phyloP scores from a whole-genome alignment of 495 filamentous ascomycete species.

The Neurospora sp. region DNA sequence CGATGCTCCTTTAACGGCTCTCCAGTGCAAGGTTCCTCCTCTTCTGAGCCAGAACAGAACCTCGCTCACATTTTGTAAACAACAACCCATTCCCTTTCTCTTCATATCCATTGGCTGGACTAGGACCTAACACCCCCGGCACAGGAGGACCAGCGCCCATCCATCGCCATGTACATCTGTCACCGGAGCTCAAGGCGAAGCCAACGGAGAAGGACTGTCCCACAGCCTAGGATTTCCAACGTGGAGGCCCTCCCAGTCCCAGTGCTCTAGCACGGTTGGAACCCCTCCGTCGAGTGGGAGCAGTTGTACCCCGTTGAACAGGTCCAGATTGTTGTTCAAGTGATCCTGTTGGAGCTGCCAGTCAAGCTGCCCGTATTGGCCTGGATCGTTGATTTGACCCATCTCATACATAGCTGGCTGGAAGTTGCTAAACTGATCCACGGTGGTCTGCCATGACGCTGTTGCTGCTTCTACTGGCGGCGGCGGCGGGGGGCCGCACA shows the following conservation, averaged over 20 bases:
- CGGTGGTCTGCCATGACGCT: not conserved
- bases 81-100: not conserved
- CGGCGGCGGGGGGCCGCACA: not conserved
- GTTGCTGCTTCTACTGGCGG: not conserved
- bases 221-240: constrained; percentile 16
- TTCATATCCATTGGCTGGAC: not conserved
- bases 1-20: not conserved
- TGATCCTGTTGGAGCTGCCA: constrained; percentile 6
- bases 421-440: not conserved
- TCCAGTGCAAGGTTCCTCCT: not conserved
- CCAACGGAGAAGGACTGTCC: not conserved
- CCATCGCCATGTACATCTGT: not conserved
- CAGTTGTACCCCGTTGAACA: constrained; percentile 2
- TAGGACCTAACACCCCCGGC: not conserved
- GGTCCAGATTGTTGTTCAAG: not conserved
- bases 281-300: constrained; percentile 2
- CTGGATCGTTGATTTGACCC: not conserved
- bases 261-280: constrained; percentile 14
- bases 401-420: not conserved
- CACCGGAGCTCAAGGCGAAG: not conserved
- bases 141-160: not conserved
- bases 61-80: not conserved
- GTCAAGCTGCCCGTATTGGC: constrained; percentile 3
- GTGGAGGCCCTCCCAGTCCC: constrained; percentile 17
- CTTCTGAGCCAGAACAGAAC: not conserved